Evolutionary conservation across 2,329 filamentous ascomycete species (phyloP).

Genomic region (Ophiognomonia clavigignenti-juglandacearum): DNA sequence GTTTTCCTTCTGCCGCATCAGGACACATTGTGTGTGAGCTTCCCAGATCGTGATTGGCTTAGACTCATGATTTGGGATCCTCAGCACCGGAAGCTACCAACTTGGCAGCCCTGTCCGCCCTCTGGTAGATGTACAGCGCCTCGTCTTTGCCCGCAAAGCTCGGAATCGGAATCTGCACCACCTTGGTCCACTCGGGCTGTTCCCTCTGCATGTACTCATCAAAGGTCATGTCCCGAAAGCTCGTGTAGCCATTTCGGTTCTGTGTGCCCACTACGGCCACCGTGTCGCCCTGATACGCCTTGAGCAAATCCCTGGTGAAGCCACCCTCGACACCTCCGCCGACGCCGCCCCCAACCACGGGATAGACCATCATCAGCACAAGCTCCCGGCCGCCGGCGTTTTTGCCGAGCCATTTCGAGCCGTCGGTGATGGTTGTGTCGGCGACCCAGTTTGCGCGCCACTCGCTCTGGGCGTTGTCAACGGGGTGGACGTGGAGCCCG

Average conservation of each 20-base stretch:
- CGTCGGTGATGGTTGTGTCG: slow-evolving; percentile 61
- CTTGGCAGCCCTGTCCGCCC: slow-evolving; percentile 32
- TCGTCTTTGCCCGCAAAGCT: slow-evolving; percentile 77
- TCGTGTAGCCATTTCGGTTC: slow-evolving; percentile 70
- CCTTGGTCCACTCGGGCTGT: slow-evolving; percentile 52
- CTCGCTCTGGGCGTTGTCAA: slow-evolving; percentile 64
- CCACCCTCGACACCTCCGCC: slow-evolving; percentile 59
- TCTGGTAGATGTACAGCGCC: slow-evolving; percentile 63
- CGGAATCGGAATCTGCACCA: slow-evolving; percentile 62
- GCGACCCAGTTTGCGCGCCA: slow-evolving; percentile 66
- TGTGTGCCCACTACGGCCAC: slow-evolving; percentile 71
- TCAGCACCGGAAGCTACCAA: background rate
- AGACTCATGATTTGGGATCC: too few relatives aligned
- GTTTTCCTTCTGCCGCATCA: too few relatives aligned
- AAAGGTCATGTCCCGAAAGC: slow-evolving; percentile 58
- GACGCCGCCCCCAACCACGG: slow-evolving; percentile 59
- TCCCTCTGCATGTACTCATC: slow-evolving; percentile 61
- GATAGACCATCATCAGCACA: slow-evolving; percentile 68
- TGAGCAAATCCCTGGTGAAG: slow-evolving; percentile 60
- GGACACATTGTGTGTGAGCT: too few relatives aligned
- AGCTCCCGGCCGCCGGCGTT: slow-evolving; percentile 46
- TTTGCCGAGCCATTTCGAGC: slow-evolving; percentile 48
- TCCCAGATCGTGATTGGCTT: too few relatives aligned
- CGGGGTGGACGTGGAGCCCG: slow-evolving; percentile 48
- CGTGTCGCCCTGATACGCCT: slow-evolving; percentile 56